These are phyloP conservation scores for Zymoseptoria crescenta DNA, from an alignment of 2,329 filamentous ascomycete genomes.

Conservation along the genomic window DNA sequence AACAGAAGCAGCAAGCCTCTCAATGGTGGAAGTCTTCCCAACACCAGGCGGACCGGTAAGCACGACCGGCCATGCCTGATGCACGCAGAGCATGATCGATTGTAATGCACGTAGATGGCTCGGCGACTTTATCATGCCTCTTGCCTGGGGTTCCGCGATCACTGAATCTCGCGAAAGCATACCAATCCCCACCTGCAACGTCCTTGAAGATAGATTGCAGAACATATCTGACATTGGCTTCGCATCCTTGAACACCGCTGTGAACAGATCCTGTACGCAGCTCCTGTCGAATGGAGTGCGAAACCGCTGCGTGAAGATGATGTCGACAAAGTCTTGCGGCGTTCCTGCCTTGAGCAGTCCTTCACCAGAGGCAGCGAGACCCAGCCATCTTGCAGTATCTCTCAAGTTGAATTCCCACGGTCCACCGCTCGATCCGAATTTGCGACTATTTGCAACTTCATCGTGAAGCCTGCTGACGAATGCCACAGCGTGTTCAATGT, in stretches of 20 bases:
- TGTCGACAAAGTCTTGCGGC: constrained; percentile 66
- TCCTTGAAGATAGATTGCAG: constrained; percentile 57
- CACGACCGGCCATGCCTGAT: constrained; percentile 81
- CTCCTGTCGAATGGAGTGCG: constrained; percentile 61
- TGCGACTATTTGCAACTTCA: constrained; percentile 52
- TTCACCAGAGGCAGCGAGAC: constrained; percentile 56
- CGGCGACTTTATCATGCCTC: constrained; percentile 23
- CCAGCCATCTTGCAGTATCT: constrained; percentile 82
- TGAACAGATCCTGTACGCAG: constrained; percentile 59
- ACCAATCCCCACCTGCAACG: constrained; percentile 75
- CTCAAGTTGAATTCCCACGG: constrained; percentile 96
- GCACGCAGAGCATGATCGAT: constrained; percentile 77
- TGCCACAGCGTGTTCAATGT: constrained; percentile 60
- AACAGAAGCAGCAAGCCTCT: constrained; percentile 68
- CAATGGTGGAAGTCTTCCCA: constrained; percentile 76
- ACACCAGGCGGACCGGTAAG: constrained; percentile 76
- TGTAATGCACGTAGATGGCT: constrained; percentile 67
- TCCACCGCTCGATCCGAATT: constrained; percentile 52
- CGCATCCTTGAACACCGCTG: constrained; percentile 51
- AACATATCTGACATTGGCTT: constrained; percentile 49
- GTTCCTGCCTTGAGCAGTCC: constrained; percentile 53
- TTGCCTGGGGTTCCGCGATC: constrained; percentile 1
- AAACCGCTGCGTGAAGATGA: constrained; percentile 83
- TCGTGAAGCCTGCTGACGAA: constrained; percentile 77
- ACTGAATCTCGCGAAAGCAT: constrained; percentile 52